Evolutionary conservation across 768 basidiomycete species (phyloP), one percentile per base, ranked within the genome.

Genomic region (Mycena maculata): DNA sequence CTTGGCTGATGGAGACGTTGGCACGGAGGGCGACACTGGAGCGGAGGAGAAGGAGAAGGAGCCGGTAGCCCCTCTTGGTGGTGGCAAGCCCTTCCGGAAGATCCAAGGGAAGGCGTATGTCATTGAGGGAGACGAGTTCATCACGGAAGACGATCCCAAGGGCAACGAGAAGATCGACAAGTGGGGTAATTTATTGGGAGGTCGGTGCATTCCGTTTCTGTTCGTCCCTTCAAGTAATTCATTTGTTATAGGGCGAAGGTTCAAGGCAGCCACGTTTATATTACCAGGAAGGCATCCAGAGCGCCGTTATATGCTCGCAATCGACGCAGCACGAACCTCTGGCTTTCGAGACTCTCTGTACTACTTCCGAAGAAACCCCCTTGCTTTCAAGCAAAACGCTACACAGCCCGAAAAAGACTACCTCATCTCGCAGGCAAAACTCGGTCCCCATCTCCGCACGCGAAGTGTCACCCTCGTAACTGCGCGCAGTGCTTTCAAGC

Each of bases 311-410:
- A 93, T 98, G 88, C 92, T 99, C 44, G 96, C 97, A 23, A 99
- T 99, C 64, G 98, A 99, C 74, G 97, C 96, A 4, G 98, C 98
- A 0, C 90, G 97, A 28, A 94, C 94, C 11, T 96, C 95, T 22
- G 98, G 98, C 5, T 98, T 95, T 80, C 88, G 95, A 52, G 98
- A 99, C 78, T 98, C 98, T 11, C 82, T 99, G n/a, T 98, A 98
- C 79, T 98, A 98, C 79, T 96, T 98, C 80, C 92, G 98, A 3
- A 88, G 95, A 8, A 98, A 97, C 69, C 88, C 89, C 0, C 88
- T 95, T 30, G 92, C 97, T 18, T 85, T 96, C 83, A 99, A 99
- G 78, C 86, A 98, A 65, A 92, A 91, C 69, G 94, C 95, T 33
- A 93, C 91, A 0, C 92, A 95, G 63, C 85, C 87, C 20, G 98